A percentile compares a stretch with the other conserved stretches of the same genome.
Evolutionary conservation across 768 basidiomycete species (phyloP).

Genomic region (Epithele typhae): DNA sequence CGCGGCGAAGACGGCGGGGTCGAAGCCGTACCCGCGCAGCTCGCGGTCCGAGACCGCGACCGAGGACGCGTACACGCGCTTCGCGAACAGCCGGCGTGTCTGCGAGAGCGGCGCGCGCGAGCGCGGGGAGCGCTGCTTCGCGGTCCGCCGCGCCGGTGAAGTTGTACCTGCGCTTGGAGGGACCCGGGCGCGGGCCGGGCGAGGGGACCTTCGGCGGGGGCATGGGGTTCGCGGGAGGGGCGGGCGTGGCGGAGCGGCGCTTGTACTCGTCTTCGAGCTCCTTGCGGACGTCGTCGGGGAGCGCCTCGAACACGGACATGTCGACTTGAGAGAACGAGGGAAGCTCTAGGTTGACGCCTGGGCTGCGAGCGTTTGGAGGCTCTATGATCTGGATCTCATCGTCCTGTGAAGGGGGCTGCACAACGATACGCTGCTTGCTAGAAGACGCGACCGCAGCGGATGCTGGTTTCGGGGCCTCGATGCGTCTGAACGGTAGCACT

Average conservation of each 20-base stretch:
- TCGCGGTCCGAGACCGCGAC: constrained; percentile 51
- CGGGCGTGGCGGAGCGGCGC: constrained; percentile 53
- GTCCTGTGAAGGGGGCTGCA: constrained; percentile 32
- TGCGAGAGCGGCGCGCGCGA: constrained; percentile 37
- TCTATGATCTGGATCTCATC: constrained; percentile 14
- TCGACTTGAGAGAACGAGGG: constrained; percentile 79
- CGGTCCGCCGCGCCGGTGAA: constrained; percentile 44
- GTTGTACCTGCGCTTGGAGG: constrained; percentile 13
- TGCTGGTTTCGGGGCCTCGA: constrained; percentile 7
- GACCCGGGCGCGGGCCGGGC: constrained; percentile 3
- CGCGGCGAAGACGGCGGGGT: constrained; percentile 61
- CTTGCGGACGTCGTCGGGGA: constrained; percentile 63
- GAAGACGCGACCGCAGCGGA: too few relatives aligned
- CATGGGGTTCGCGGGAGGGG: constrained; percentile 6
- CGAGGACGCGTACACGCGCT: constrained; percentile 30
- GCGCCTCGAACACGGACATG: constrained; percentile 59
- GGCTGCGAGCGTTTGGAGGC: neutral
- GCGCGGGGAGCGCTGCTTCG: constrained; percentile 58
- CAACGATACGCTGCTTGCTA: constrained; percentile 11
- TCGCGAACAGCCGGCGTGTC: constrained; percentile 32
- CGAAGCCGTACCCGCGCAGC: constrained; percentile 63
- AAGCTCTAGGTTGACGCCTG: constrained; percentile 31
- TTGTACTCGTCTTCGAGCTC: constrained; percentile 68
- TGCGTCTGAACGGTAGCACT: constrained; percentile 51
- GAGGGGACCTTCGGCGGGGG: constrained; percentile 5